Evolutionary conservation across 768 basidiomycete species (phyloP).

Genomic region (Kwoniella bestiolae): DNA sequence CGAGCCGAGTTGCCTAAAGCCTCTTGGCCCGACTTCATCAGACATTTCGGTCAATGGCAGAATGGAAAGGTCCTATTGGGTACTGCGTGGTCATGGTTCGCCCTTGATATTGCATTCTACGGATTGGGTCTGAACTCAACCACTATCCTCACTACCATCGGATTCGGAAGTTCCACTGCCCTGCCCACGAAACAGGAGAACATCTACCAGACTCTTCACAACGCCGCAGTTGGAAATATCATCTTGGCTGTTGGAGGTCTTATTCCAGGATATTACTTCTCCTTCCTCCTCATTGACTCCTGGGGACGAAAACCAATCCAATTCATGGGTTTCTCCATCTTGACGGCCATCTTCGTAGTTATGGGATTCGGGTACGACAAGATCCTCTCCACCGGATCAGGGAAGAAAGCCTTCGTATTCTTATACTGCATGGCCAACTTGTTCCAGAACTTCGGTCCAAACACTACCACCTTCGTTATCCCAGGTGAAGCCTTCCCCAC

Average conservation of each 20-base stretch:
- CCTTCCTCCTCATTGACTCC: conserved; percentile 55
- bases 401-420: conserved; percentile 49
- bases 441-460: conserved; percentile 57
- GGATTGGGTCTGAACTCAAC: conserved; percentile 83
- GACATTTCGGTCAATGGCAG: conserved; percentile 70
- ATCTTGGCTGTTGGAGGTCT: conserved; percentile 58
- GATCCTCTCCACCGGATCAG: conserved; percentile 46
- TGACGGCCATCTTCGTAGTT: conserved; percentile 29
- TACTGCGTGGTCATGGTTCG: conserved; percentile 83
- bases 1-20: conserved; percentile 73
- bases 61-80: conserved; percentile 81
- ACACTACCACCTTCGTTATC: conserved; percentile 55
- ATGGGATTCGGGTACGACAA: conserved; percentile 57
- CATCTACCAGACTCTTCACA: conserved; percentile 52
- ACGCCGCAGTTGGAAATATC: conserved; percentile 57
- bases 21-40: conserved; percentile 68
- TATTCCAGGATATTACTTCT: conserved; percentile 58
- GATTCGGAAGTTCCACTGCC: conserved; percentile 64
- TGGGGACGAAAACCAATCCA: conserved; percentile 57
- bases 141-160: conserved; percentile 73
- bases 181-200: conserved; percentile 42
- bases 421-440: conserved; percentile 59
- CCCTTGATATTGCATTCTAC: conserved; percentile 75
- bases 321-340: conserved; percentile 52
- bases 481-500: conserved; percentile 59